Percentiles rank a stretch among this genome's conserved stretches.
Evolutionary conservation across 768 basidiomycete genomes (phyloP).

Genomic region (Rhodotorula kratochvilovae): DNA sequence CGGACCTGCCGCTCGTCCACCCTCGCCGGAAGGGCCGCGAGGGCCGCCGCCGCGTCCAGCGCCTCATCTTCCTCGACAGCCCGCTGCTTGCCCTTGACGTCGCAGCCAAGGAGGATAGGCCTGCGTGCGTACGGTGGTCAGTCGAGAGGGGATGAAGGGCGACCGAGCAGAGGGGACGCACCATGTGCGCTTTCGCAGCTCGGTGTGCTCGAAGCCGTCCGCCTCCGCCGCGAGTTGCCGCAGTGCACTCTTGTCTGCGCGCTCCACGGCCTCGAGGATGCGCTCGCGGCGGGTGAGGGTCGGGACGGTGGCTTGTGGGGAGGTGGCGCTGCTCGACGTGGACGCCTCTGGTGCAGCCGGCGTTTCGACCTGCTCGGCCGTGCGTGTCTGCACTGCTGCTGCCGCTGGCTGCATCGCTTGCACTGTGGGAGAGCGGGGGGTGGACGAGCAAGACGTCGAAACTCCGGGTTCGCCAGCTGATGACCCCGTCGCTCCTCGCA

Average conservation of each 20-base stretch:
- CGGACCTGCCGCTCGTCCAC: slow-evolving; percentile 50
- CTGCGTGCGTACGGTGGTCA: slow-evolving; percentile 16
- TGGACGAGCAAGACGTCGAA: too few relatives aligned
- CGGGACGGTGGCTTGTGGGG: not conserved
- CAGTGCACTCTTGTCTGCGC: slow-evolving; percentile 41
- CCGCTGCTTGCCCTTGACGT: slow-evolving; percentile 2
- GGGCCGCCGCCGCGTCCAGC: not conserved
- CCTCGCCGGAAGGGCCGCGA: slow-evolving; percentile 5
- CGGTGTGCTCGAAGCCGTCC: slow-evolving; percentile 46
- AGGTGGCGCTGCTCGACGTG: not conserved
- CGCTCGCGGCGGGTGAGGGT: not conserved
- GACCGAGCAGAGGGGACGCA: slow-evolving; percentile 24
- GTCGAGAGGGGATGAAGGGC: not conserved
- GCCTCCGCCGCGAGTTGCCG: slow-evolving; percentile 43
- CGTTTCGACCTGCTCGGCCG: too few relatives aligned
- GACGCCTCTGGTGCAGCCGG: not conserved
- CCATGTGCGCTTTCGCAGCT: slow-evolving; percentile 46
- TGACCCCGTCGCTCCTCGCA: not conserved
- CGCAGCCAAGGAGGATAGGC: slow-evolving; percentile 23
- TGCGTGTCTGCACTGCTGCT: not conserved
- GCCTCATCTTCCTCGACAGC: not conserved
- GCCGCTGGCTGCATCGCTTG: not conserved
- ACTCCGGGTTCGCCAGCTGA: too few relatives aligned
- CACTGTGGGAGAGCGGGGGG: too few relatives aligned
- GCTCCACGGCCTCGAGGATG: slow-evolving; percentile 42